Base-by-base conservation (phyloP, 306 rosid genomes). In the Senna siamea region DNA sequence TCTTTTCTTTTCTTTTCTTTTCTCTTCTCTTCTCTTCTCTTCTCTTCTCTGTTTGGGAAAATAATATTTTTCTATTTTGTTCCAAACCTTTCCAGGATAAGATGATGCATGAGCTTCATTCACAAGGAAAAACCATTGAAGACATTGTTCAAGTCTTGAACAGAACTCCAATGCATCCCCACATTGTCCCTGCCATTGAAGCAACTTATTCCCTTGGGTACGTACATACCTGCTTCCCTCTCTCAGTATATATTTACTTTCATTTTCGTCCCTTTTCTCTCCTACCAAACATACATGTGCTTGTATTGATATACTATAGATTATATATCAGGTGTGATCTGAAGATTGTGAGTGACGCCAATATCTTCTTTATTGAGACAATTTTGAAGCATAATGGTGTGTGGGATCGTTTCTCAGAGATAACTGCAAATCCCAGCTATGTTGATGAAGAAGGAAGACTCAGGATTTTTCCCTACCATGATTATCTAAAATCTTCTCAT, bases 271-370 rank as follows among this genome's bases (percentile, higher is more conserved):
- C 20, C 2, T 59, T 59, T 59, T 59, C 38, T 5, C 22, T 0
- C 60, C 9, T 60, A 40, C 66, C 28, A 30, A 8, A 51, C 34
- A 15, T 14, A 23, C 11, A n/a, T n/a, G n/a, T n/a, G n/a, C n/a
- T n/a, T n/a, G n/a, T n/a, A n/a, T n/a, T n/a, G n/a, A n/a, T n/a
- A 26, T 26, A 26, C 3, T 26, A 26, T 26, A n/a, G n/a, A 26
- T 26, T 26, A 26, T 37, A 4, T 37, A 73, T 13, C 70, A 90
- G 96, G 72, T 90, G 96, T 80, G 91, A 90, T 11, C 19, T 90
- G 77, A 90, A 83, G 79, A 75, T 87, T 59, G 63, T 90, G 18
- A 90, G 96, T 22, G 92, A 84, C 8, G 96, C 93, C 51, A 90
- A 90, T 57, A 68, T 65, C 5, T 84, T 90, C 70, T 87, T 90